Base-by-base conservation (phyloP, 2,329 filamentous ascomycete species). In the Xylaria polymorpha region DNA sequence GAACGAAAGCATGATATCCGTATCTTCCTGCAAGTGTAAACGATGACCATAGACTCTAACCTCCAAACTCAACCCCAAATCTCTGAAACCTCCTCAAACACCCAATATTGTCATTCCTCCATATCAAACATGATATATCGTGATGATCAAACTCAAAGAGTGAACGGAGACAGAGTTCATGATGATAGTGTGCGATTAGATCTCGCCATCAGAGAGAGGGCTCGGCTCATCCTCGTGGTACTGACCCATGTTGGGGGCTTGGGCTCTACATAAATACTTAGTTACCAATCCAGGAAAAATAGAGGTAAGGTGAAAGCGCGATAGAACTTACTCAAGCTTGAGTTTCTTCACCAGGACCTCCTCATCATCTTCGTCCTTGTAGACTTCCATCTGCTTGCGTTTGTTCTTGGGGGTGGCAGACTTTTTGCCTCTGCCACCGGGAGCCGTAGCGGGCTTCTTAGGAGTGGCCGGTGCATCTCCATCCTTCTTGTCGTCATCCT, bases 301-400 rank as follows among this genome's bases (percentile, higher is more conserved):
- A 60, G 18, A 15, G 22, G 8, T 10, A 12, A 37, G 32, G 15
- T 20, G 18, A 22, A 32, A 43, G 20, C 0, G 20, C 14, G 39
- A 32, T 58, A 2, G 9, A 67, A 67, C 70, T 59, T 71, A 72
- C 70, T 69, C 66, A 0, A 53, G 10, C 70, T 72, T 72, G 20
- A 51, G 15, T 35, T 71, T 71, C 61, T 72, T 72, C 18, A 48
- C 0, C 14, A 20, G 4, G 12, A 20, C 1, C 39, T 67, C 50
- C 0, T 61, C 48, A 1, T 65, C 57, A 18, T 67, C 58, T 4
- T 71, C 68, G 3, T 72, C 70, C 7, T 56, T 43, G 4, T 68
- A 50, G 10, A 37, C 58, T 0, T 2, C 12, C 2, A 1, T 1
- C 1, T 1, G 29, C 18, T 46, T 48, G 43, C 59, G 53, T n/a